A percentile compares a stretch with the other conserved stretches of the same genome.
These are phyloP conservation scores for Lactuca sativa DNA, from an alignment of 129 eudicot genomes.

Conservation along the genomic window DNA sequence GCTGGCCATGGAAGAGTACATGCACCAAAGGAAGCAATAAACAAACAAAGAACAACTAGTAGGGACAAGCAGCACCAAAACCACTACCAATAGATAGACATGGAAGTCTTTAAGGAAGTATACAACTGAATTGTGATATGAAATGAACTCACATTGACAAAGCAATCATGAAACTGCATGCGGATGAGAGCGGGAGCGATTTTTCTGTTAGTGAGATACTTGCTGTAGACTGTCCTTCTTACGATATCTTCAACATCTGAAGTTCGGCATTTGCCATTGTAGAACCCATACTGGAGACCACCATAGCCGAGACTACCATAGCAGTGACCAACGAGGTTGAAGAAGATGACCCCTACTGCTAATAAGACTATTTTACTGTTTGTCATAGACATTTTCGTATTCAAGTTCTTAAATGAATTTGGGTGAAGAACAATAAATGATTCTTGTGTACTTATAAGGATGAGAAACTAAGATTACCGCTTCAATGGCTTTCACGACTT, in stretches of 20 bases:
- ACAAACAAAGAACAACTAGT: too few species aligned
- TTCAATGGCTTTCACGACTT: constrained; percentile 19
- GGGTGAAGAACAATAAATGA: constrained; percentile 3
- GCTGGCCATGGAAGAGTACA: too few species aligned
- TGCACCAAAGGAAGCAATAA: too few species aligned
- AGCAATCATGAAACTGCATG: constrained; percentile 82
- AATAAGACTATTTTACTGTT: constrained; percentile 8
- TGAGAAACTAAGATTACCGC: neutral
- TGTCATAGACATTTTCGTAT: constrained; percentile 8
- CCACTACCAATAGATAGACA: too few species aligned
- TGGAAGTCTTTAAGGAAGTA: neutral
- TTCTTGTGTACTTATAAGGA: constrained; percentile 18
- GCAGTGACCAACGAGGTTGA: constrained; percentile 32
- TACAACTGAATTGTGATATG: neutral
- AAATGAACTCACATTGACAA: constrained; percentile 45
- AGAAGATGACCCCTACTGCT: constrained; percentile 32
- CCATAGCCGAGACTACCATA: constrained; percentile 26
- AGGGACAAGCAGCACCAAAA: too few species aligned
- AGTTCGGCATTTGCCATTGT: constrained; percentile 44
- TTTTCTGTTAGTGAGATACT: constrained; percentile 31
- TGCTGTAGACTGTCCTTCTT: constrained; percentile 10
- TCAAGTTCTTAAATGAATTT: constrained; percentile 14
- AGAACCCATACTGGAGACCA: constrained; percentile 42
- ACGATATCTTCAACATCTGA: constrained; percentile 51
- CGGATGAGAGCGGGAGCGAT: constrained; percentile 65